These are phyloP conservation scores for Speleostelium caveatum DNA, from an alignment of 78 protist species.

Conservation along the genomic window DNA sequence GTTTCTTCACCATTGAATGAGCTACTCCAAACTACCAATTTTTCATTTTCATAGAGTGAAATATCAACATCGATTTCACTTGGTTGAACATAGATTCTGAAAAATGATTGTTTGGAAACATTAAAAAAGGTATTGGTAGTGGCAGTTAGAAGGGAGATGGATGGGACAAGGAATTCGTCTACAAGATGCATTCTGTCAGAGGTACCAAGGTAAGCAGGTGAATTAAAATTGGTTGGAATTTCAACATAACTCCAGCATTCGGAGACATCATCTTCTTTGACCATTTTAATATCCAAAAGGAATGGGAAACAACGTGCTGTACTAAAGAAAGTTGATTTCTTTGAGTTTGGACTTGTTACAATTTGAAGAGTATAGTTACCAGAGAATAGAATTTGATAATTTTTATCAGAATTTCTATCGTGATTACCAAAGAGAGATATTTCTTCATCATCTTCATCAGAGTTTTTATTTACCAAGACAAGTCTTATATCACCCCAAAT, in stretches of 20 bases:
- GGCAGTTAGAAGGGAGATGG: not conserved
- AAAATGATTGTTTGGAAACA: not conserved
- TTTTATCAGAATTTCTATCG: constrained; percentile 29
- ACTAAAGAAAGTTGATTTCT: not conserved
- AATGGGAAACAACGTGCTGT: constrained; percentile 20
- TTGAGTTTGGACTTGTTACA: not conserved
- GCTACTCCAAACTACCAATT: constrained; percentile 9
- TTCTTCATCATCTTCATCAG: not conserved
- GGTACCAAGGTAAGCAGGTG: constrained; percentile 40
- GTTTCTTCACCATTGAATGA: constrained; percentile 38
- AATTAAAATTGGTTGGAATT: constrained; percentile 26
- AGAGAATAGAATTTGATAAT: not conserved
- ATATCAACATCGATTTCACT: constrained; percentile 44
- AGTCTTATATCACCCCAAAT: constrained; percentile 24
- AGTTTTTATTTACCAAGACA: not conserved
- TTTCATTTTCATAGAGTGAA: constrained; percentile 17
- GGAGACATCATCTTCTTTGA: not conserved
- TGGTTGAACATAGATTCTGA: constrained; percentile 25
- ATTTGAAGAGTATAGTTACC: constrained; percentile 29
- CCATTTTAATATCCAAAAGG: not conserved
- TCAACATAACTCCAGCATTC: constrained; percentile 3
- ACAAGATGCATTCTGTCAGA: constrained; percentile 24
- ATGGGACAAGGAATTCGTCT: constrained; percentile 40
- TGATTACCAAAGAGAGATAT: constrained; percentile 1
- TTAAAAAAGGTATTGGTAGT: not conserved